Percentiles rank a stretch among this genome's conserved stretches.
Evolutionary conservation across 2,329 filamentous ascomycete species (phyloP).

Genomic region (Aureobasidium uvarum): DNA sequence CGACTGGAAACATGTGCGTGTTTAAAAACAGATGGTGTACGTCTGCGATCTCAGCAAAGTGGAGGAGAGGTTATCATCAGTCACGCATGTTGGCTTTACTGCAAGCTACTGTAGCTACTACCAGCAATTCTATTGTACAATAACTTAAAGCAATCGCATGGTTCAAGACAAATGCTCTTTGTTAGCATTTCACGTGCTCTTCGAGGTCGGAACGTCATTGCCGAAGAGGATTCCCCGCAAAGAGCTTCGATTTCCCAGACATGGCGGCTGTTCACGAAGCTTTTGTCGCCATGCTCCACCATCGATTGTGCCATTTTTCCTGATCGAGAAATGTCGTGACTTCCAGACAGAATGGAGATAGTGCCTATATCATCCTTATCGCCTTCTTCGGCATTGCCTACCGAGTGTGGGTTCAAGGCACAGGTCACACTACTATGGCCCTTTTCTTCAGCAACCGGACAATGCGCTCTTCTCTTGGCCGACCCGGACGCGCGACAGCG

Average conservation of each 20-base stretch:
- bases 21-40: too few species aligned
- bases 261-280: not conserved
- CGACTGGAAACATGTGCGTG: not conserved
- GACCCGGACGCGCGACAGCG: constrained; percentile 83
- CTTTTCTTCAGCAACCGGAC: constrained; percentile 73
- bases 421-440: constrained; percentile 87
- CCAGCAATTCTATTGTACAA: not conserved
- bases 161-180: not conserved
- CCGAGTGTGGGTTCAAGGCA: constrained; percentile 56
- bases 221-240: constrained; percentile 6
- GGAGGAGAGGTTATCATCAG: too few species aligned
- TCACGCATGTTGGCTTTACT: too few species aligned
- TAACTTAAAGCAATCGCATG: not conserved
- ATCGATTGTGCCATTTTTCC: not conserved
- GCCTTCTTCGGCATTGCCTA: constrained; percentile 29
- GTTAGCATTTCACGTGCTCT: not conserved
- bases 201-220: not conserved
- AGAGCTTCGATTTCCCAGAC: not conserved
- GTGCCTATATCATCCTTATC: constrained; percentile 36
- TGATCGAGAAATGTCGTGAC: not conserved
- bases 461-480: constrained; percentile 75
- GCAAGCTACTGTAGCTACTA: not conserved
- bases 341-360: constrained; percentile 8
- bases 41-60: too few species aligned
- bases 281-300: not conserved